Conservation (phyloP, 1,139 yeast species). For the Barnettozyma hawaiiensis region DNA sequence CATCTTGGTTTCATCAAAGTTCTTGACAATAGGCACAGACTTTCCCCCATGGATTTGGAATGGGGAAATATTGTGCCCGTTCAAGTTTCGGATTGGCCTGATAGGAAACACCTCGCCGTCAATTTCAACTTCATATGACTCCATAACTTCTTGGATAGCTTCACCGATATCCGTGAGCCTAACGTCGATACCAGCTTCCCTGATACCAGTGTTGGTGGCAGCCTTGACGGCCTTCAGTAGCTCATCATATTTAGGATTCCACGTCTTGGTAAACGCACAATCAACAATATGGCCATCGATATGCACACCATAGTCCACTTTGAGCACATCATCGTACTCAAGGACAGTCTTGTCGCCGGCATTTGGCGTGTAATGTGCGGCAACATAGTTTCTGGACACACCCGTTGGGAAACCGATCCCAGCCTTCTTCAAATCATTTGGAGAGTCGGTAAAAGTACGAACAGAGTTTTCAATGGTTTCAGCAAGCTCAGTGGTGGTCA, state of each 20-base stretch:
- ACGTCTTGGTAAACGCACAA: conserved; percentile 90
- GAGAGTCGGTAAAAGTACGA: conserved; percentile 64
- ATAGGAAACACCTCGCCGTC: conserved; percentile 83
- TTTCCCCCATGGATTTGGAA: conserved; percentile 90
- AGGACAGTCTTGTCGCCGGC: conserved; percentile 84
- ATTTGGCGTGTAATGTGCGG: conserved; percentile 98
- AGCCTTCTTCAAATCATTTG: conserved; percentile 39
- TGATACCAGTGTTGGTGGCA: conserved; percentile 91
- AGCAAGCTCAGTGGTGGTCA: conserved; percentile 87
- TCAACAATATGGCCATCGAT: conserved; percentile 94
- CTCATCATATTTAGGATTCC: conserved; percentile 77
- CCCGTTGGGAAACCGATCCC: conserved; percentile 99
- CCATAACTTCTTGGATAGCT: conserved; percentile 96
- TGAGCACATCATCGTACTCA: conserved; percentile 86
- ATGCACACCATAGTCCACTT: conserved; percentile 96
- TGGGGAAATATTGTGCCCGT: conserved; percentile 89
- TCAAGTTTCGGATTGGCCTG: conserved; percentile 83
- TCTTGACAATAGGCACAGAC: conserved; percentile 91
- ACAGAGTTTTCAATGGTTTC: conserved; percentile 83
- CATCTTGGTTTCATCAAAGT: conserved; percentile 93
- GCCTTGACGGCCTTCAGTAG: conserved; percentile 79
- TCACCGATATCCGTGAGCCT: conserved; percentile 93
- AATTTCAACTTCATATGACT: conserved; percentile 85
- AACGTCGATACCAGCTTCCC: conserved; percentile 94
- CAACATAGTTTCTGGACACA: conserved; percentile 84